Evolutionary conservation across 1,139 yeast genomes (phyloP).

Genomic region (Scheffersomyces insectosa): DNA sequence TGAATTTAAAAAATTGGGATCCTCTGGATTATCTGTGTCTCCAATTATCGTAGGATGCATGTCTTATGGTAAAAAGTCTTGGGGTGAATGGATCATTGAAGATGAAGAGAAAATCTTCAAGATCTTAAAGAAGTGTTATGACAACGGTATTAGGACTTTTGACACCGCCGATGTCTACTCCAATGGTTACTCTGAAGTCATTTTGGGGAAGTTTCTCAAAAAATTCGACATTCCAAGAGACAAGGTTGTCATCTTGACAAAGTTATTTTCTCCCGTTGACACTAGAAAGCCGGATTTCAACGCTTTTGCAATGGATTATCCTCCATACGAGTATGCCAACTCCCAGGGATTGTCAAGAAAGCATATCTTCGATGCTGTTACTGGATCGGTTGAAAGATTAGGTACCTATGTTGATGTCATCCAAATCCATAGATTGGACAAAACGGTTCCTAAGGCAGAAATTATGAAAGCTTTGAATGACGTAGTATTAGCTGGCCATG

Average conservation of each 20-base stretch:
- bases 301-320: too few species aligned
- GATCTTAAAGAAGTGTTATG: constrained; percentile 52
- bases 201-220: constrained; percentile 44
- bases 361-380: constrained; percentile 18
- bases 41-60: constrained; percentile 59
- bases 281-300: constrained; percentile 3
- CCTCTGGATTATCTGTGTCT: constrained; percentile 54
- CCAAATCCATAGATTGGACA: constrained; percentile 19
- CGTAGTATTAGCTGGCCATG: constrained; percentile 14
- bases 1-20: constrained; percentile 32
- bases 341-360: constrained; percentile 16
- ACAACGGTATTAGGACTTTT: constrained; percentile 51
- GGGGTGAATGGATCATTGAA: constrained; percentile 51
- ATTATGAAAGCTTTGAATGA: constrained; percentile 19
- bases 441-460: constrained; percentile 12
- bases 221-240: constrained; percentile 44
- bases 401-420: constrained; percentile 20
- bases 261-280: constrained; percentile 18
- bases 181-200: constrained; percentile 42
- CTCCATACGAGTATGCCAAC: constrained; percentile 11
- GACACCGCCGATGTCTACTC: constrained; percentile 55
- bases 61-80: constrained; percentile 49
- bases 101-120: constrained; percentile 28
- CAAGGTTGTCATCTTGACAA: constrained; percentile 48
- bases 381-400: constrained; percentile 15